Conservation (phyloP, 345 rosid genomes). For the Laguncularia racemosa region DNA sequence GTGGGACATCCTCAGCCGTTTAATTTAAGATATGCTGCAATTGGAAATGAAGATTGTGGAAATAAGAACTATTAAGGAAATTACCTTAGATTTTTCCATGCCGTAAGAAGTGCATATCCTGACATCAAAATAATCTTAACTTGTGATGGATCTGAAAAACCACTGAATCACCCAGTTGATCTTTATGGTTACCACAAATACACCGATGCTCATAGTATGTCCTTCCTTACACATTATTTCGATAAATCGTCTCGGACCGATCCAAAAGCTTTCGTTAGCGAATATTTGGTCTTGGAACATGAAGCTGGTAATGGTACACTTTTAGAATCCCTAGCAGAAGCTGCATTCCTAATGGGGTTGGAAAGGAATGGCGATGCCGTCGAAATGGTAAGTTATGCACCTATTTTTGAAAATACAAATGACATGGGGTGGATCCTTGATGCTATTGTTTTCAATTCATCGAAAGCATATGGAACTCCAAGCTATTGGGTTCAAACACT, state of each 20-base stretch:
- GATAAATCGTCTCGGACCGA: constrained; percentile 69
- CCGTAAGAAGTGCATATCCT: constrained; percentile 66
- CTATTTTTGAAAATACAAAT: constrained; percentile 78
- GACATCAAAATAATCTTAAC: constrained; percentile 85
- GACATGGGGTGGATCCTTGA: constrained; percentile 94
- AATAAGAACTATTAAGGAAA: constrained; percentile 85
- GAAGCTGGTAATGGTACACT: constrained; percentile 94
- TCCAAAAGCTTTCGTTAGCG: constrained; percentile 97
- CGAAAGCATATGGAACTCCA: constrained; percentile 77
- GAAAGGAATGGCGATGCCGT: constrained; percentile 94
- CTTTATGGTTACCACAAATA: constrained; percentile 89
- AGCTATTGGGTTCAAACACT: constrained; percentile 91
- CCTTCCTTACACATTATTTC: constrained; percentile 54
- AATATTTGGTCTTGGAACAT: constrained; percentile 78
- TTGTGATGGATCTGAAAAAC: constrained; percentile 75
- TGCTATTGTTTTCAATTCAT: constrained; percentile 82
- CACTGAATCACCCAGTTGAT: constrained; percentile 84
- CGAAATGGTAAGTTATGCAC: constrained; percentile 95
- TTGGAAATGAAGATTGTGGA: constrained; percentile 91
- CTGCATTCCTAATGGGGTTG: constrained; percentile 81
- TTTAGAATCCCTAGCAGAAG: constrained; percentile 88
- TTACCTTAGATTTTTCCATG: constrained; percentile 80
- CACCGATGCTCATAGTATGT: constrained; percentile 65
- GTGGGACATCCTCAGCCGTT: constrained; percentile 94
- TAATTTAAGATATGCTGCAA: constrained; percentile 78